phyloP scores from a whole-genome alignment of 495 filamentous ascomycete species.

The Lindgomyces ingoldianus region DNA sequence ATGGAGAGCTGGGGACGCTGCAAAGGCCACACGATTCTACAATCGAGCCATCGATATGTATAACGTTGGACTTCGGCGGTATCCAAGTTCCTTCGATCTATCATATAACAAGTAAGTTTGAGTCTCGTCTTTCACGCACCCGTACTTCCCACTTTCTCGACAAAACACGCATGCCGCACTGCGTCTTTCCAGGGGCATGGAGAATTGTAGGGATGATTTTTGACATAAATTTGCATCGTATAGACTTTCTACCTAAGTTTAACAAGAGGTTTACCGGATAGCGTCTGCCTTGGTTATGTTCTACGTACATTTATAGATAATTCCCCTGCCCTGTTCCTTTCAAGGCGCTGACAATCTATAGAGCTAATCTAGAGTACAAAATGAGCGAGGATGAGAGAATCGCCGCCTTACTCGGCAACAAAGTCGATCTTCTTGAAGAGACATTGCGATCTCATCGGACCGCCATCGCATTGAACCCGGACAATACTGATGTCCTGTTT shows the following conservation, averaged over 20 bases:
- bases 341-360: background rate
- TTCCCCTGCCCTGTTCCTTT: no score
- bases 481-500: constrained; percentile 67
- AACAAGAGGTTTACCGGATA: no score
- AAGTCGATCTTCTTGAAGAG: constrained; percentile 54
- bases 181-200: no score
- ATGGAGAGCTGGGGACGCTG: constrained; percentile 67
- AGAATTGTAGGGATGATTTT: no score
- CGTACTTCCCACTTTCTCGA: no score
- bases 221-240: no score
- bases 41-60: constrained; percentile 66
- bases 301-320: no score
- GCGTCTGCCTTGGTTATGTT: no score
- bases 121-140: background rate
- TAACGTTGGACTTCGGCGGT: constrained; percentile 59
- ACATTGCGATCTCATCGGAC: constrained; percentile 63
- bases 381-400: constrained; percentile 63
- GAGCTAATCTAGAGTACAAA: constrained; percentile 66
- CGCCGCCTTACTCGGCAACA: constrained; percentile 54
- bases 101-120: constrained; percentile 69
- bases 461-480: constrained; percentile 58
- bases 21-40: constrained; percentile 69
- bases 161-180: no score
- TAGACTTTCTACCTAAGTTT: no score
- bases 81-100: constrained; percentile 63